Evolutionary conservation across 306 rosid species (phyloP).

Genomic region (Urtica urens): DNA sequence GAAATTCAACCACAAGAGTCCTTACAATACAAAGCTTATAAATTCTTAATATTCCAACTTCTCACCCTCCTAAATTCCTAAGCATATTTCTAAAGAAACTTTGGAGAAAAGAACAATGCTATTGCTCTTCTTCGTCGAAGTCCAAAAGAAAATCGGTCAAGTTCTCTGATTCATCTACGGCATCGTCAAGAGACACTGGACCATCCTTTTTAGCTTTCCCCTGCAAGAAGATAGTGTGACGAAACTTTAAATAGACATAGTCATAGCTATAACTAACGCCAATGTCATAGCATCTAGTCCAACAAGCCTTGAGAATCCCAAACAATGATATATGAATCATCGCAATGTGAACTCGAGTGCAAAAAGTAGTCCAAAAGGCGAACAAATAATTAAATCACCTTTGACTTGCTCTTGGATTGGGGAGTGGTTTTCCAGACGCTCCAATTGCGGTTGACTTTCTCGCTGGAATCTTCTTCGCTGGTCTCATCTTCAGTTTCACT

Average conservation of each 20-base stretch:
- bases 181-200: slow-evolving; percentile 58
- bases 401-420: slow-evolving; percentile 51
- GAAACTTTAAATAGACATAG: too few species aligned
- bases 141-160: slow-evolving; percentile 87
- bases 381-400: slow-evolving; percentile 29
- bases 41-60: neutral
- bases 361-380: too few species aligned
- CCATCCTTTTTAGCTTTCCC: slow-evolving; percentile 57
- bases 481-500: slow-evolving; percentile 55
- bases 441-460: slow-evolving; percentile 76
- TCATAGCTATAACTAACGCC: too few species aligned
- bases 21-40: neutral
- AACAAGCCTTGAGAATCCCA: too few species aligned
- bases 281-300: too few species aligned
- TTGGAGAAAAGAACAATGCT: neutral
- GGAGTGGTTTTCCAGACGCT: slow-evolving; percentile 80
- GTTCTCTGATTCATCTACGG: slow-evolving; percentile 70
- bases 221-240: slow-evolving; percentile 49
- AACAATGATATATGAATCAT: too few species aligned
- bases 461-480: slow-evolving; percentile 25
- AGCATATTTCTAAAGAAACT: slow-evolving; percentile 4
- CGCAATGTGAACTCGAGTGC: too few species aligned
- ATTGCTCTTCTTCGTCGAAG: slow-evolving; percentile 52
- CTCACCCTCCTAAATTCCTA: neutral
- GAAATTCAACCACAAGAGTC: too few species aligned